phyloP scores from a whole-genome alignment of 805 yeast genomes.

The Kodamaea restingae region DNA sequence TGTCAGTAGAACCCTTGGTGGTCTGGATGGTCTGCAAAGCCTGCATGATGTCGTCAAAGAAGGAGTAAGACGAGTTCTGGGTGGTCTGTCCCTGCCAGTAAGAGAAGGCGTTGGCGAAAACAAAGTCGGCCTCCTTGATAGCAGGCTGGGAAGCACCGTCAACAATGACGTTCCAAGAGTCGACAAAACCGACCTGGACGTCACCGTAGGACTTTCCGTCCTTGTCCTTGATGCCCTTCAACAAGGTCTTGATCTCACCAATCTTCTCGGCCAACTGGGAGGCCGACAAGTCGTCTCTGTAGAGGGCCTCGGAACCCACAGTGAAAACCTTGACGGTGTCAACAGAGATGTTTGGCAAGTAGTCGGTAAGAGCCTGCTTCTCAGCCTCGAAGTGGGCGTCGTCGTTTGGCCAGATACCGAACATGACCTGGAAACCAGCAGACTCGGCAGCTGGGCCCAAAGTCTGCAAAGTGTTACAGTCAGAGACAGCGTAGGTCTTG shows the following conservation, averaged over 20 bases:
- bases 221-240: slow-evolving; percentile 65
- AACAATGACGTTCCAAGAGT: slow-evolving; percentile 90
- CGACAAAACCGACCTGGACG: slow-evolving; percentile 86
- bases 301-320: slow-evolving; percentile 94
- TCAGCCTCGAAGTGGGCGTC: slow-evolving; percentile 73
- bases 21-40: slow-evolving; percentile 87
- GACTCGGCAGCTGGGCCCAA: slow-evolving; percentile 84
- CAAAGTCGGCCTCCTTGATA: slow-evolving; percentile 75
- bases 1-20: slow-evolving; percentile 79
- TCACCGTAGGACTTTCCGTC: slow-evolving; percentile 72
- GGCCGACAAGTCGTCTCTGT: slow-evolving; percentile 84
- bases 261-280: slow-evolving; percentile 66
- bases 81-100: slow-evolving; percentile 97
- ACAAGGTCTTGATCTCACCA: slow-evolving; percentile 52
- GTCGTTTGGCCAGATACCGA: slow-evolving; percentile 95
- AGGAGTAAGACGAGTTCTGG: slow-evolving; percentile 80
- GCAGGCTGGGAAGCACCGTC: slow-evolving; percentile 71
- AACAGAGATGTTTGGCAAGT: slow-evolving; percentile 69
- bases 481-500: slow-evolving; percentile 89
- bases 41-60: slow-evolving; percentile 97
- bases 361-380: slow-evolving; percentile 61
- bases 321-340: slow-evolving; percentile 70
- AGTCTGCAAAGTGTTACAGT: slow-evolving; percentile 81
- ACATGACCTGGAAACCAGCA: slow-evolving; percentile 69
- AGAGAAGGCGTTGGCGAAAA: slow-evolving; percentile 93